Base-by-base conservation (phyloP, 495 filamentous ascomycete species). In the Massariosphaeria phaeospora region DNA sequence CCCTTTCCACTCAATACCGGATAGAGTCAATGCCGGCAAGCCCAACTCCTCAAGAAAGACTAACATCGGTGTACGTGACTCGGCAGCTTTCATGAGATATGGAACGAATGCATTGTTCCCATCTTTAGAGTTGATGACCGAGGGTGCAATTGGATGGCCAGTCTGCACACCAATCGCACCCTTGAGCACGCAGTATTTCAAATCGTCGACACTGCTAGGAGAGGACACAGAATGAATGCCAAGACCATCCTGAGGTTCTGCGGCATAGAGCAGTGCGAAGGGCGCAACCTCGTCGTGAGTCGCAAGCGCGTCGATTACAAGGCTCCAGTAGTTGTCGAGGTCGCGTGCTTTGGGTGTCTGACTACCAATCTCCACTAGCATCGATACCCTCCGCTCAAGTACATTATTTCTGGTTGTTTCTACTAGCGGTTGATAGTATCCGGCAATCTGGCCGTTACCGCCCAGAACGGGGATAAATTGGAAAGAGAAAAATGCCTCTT, bases 401-500 rank as follows among this genome's bases (percentile, higher is more conserved):
- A 61, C 31, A 24, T 52, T 52, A 15, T 52, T 52, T 50, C 47
- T 50, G 34, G 56, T 63, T 1, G 36, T 50, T 34, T 63, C 60
- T 6, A 51, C 23, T 13, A 59, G 26, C 1, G 55, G 45, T 29
- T 47, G 43, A 25, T 43, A 44, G 27, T 43, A 50, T 12, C 46
- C 61, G 13, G 55, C 47, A 20, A 61, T 24, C 1, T 45, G 25
- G 8, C 52, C 51, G 0, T 30, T 29, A 8, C 24, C 13, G 17
- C 39, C 52, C 6, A 64, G 20, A 10, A 64, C 53, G 8, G 61
- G 57, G 0, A 57, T 36, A 20, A 61, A 54, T 20, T 46, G 40
- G 18, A 56, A 47, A 21, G 46, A 45, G 31, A 57, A 64, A 42
- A 44, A 61, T 1, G 45, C 40, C n/a, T 64, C 61, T 34, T 63